Evolutionary conservation across 306 rosid species (phyloP).

Genomic region (Argentina anserina): DNA sequence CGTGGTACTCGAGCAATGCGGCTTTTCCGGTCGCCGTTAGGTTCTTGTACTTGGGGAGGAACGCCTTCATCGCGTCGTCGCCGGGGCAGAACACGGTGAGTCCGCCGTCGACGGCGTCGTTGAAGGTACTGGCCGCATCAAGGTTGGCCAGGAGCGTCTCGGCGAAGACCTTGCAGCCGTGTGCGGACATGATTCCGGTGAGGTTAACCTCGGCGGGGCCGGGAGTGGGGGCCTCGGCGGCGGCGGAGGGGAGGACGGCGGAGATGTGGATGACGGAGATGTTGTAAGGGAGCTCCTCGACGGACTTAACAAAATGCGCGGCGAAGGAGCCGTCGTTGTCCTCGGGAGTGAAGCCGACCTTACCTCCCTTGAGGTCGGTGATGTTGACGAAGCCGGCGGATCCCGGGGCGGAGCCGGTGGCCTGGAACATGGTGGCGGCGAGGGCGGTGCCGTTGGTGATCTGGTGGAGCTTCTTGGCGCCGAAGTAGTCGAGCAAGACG

Average conservation of each 20-base stretch:
- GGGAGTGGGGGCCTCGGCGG: slow-evolving; percentile 72
- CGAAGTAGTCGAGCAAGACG: slow-evolving; percentile 82
- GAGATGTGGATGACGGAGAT: slow-evolving; percentile 83
- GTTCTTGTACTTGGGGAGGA: slow-evolving; percentile 68
- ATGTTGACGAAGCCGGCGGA: slow-evolving; percentile 83
- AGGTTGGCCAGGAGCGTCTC: slow-evolving; percentile 37
- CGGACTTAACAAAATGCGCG: slow-evolving; percentile 58
- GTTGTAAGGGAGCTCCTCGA: slow-evolving; percentile 67
- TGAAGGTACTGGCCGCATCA: slow-evolving; percentile 39
- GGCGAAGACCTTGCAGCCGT: slow-evolving; percentile 70
- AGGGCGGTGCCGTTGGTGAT: slow-evolving; percentile 90
- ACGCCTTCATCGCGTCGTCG: slow-evolving; percentile 60
- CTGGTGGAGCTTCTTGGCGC: slow-evolving; percentile 95
- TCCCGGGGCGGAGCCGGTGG: slow-evolving; percentile 77
- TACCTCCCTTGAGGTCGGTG: slow-evolving; percentile 76
- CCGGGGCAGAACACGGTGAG: slow-evolving; percentile 71
- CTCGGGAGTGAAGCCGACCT: slow-evolving; percentile 68
- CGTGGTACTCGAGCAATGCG: slow-evolving; percentile 64
- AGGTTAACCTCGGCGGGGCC: slow-evolving; percentile 57
- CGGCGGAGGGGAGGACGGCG: slow-evolving; percentile 49
- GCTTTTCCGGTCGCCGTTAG: slow-evolving; percentile 48
- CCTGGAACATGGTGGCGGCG: slow-evolving; percentile 82
- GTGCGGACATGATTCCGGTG: slow-evolving; percentile 57
- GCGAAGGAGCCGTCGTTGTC: slow-evolving; percentile 51
- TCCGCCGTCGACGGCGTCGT: slow-evolving; percentile 53